Conservation (phyloP, 1,139 yeast genomes). For the Insectozyma bohioensis region DNA sequence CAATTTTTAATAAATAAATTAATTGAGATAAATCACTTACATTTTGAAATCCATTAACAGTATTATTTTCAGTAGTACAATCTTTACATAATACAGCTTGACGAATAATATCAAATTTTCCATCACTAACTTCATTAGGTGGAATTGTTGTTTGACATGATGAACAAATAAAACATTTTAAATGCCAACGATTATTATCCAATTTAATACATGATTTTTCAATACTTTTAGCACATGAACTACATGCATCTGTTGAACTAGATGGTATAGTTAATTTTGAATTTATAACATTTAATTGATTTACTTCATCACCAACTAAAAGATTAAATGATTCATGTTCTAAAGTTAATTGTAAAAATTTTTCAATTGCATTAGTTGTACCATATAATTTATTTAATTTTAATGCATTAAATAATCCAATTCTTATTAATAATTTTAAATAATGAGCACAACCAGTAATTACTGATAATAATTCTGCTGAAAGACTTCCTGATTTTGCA, state of each 20-base stretch:
- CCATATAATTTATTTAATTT: constrained; percentile 60
- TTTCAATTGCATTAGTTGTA: constrained; percentile 62
- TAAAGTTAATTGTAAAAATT: constrained; percentile 48
- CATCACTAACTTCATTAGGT: constrained; percentile 31
- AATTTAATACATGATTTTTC: constrained; percentile 76
- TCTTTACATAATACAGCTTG: constrained; percentile 51
- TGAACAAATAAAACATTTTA: constrained; percentile 66
- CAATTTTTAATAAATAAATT: constrained; percentile 76
- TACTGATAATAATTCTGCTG: constrained; percentile 63
- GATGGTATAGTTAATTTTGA: constrained; percentile 45
- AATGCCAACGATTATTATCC: constrained; percentile 77
- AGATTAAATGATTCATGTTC: constrained; percentile 14
- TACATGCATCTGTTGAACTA: constrained; percentile 78
- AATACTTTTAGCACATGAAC: constrained; percentile 67
- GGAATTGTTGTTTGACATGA: constrained; percentile 44
- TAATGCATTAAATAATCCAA: constrained; percentile 75
- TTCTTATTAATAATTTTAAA: constrained; percentile 77
- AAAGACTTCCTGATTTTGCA: constrained; percentile 57
- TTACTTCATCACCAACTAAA: constrained; percentile 4
- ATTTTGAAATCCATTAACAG: constrained; percentile 55
- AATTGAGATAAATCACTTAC: constrained; percentile 74
- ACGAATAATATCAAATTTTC: constrained; percentile 25
- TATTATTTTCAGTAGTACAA: constrained; percentile 49
- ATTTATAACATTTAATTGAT: constrained; percentile 27
- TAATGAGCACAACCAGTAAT: constrained; percentile 95